Evolutionary conservation across 176 grass and related monocot species (phyloP), one percentile per base, ranked within the genome.

Genomic region (Chrysopogon serrulatus): DNA sequence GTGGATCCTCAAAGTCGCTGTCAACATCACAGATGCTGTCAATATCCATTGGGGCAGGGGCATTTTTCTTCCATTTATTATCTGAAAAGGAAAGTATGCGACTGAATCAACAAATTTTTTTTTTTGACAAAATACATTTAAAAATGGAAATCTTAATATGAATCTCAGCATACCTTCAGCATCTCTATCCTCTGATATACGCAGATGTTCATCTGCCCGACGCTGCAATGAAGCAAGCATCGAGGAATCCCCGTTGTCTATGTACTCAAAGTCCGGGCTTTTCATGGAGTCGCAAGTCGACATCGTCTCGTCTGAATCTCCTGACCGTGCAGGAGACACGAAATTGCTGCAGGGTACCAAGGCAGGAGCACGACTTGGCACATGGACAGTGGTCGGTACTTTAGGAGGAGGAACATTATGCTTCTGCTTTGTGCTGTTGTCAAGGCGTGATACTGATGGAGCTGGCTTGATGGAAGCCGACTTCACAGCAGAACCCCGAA

Each of bases 221-320:
- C 90, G 82, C 81, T 94, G 91, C 57, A 99, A 85, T 18, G 91
- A 96, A 77, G 86, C 84, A 6, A 99, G 74, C 59, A 90, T 44
- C 48, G 89, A 83, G 66, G 90, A 91, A 53, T 96, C 87, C 4
- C 35, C 90, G 35, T 99, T 99, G 54, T 99, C 93, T 61, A 99
- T 92, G 32, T 99, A 99, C 86, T 99, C 96, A 40, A 94, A 89
- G 31, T 99, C 87, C 1, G 93, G 96, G 87, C 96, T 99, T 79
- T 89, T 99, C 91, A 99, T 96, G 17, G 96, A 99, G 37, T 92
- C 96, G 19, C 97, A 99, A n/a, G 73, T 96, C 6, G 93, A 99
- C 93, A 99, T 94, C 17, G 96, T 99, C 61, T 94, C 96, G 32
- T 94, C 76, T 37, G 96, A 99, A 67, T 92, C 93, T 49, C 80